Conservation (phyloP, 2,329 filamentous ascomycete genomes). For the Pseudogymnoascus sp. region DNA sequence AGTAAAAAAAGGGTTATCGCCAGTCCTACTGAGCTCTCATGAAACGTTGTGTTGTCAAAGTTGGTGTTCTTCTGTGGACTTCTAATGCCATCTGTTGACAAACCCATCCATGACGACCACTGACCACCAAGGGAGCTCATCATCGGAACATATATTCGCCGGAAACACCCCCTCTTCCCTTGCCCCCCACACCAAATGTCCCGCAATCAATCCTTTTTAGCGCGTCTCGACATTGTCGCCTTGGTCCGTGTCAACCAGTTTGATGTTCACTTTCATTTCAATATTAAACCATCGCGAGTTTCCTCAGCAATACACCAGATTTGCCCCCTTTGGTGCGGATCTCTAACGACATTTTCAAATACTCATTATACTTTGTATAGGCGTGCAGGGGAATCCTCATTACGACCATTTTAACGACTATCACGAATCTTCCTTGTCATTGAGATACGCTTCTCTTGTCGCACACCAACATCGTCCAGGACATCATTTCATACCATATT, state of each 20-base stretch:
- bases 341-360: conserved; percentile 3
- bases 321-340: neutral
- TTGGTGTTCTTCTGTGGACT: neutral
- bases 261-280: conserved; percentile 6
- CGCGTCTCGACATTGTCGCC: conserved; percentile 6
- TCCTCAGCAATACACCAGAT: neutral
- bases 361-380: conserved; percentile 5
- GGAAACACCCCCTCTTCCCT: neutral
- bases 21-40: neutral
- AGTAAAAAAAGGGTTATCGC: neutral
- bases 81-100: conserved; percentile 7
- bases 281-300: neutral
- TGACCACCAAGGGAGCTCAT: neutral
- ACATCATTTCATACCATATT: neutral
- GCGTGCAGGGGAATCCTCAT: neutral
- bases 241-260: conserved; percentile 2
- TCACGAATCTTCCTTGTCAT: conserved; percentile 9
- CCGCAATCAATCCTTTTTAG: conserved; percentile 7
- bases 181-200: neutral
- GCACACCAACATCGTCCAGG: neutral
- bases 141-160: neutral
- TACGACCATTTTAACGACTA: conserved; percentile 5
- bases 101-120: conserved; percentile 1
- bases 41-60: conserved; percentile 1
- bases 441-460: neutral